phyloP scores from a whole-genome alignment of 192 early-diverging fungal species.

The Oehlia diaphana region DNA sequence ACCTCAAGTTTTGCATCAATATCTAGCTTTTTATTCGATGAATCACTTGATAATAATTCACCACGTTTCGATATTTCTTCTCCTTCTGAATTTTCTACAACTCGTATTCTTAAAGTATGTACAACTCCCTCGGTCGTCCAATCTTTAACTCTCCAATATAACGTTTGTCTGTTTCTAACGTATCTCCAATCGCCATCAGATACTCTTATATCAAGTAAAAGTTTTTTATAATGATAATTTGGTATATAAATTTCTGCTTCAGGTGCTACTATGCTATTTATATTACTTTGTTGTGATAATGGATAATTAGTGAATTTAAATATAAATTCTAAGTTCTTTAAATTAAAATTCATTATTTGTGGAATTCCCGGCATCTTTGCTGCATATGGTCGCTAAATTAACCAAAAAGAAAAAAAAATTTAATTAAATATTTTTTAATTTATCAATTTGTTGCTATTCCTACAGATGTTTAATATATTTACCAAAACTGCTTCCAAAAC shows the following conservation, averaged over 20 bases:
- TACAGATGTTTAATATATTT: slow-evolving; percentile 11
- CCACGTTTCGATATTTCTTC: background rate
- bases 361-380: slow-evolving; percentile 73
- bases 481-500: slow-evolving; percentile 77
- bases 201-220: slow-evolving; percentile 53
- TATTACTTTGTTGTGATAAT: slow-evolving; percentile 34
- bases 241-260: slow-evolving; percentile 76
- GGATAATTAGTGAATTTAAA: slow-evolving; percentile 56
- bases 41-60: background rate
- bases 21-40: background rate
- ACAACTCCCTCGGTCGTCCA: slow-evolving; percentile 13
- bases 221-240: slow-evolving; percentile 63
- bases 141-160: slow-evolving; percentile 55
- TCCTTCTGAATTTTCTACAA: background rate
- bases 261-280: slow-evolving; percentile 23
- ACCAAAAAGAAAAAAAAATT: background rate
- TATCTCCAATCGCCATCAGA: slow-evolving; percentile 75
- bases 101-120: slow-evolving; percentile 22
- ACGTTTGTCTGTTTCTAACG: slow-evolving; percentile 62
- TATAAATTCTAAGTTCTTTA: slow-evolving; percentile 59
- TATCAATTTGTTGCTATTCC: background rate
- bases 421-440: slow-evolving; percentile 1
- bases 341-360: slow-evolving; percentile 55
- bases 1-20: background rate
- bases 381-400: slow-evolving; percentile 70